phyloP scores from a whole-genome alignment of 2,329 filamentous ascomycete genomes.

The Fusarium tricinctum region DNA sequence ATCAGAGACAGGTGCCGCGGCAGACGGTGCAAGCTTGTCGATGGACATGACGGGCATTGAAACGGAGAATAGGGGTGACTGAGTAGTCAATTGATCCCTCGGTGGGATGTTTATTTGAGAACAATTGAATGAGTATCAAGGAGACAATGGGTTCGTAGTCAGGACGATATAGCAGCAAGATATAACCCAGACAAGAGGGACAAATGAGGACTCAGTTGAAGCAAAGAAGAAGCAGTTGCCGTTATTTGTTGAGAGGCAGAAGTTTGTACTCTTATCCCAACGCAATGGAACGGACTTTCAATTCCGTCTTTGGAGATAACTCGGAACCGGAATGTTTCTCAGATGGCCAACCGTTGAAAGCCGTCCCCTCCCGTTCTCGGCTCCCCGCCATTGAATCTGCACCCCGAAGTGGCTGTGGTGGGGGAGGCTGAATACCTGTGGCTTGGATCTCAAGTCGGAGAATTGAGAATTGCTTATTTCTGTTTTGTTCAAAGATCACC shows the following conservation, averaged over 20 bases:
- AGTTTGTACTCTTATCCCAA: constrained; percentile 24
- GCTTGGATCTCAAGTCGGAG: constrained; percentile 10
- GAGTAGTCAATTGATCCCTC: constrained; percentile 8
- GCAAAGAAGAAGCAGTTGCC: constrained; percentile 10
- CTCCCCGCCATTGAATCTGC: constrained; percentile 29
- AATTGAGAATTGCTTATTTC: neutral
- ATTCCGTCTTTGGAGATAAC: constrained; percentile 34
- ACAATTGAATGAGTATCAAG: constrained; percentile 24
- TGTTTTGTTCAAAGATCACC: neutral
- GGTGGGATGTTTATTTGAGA: constrained; percentile 15
- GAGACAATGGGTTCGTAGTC: constrained; percentile 5
- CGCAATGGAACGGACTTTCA: constrained; percentile 21
- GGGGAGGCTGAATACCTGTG: constrained; percentile 46
- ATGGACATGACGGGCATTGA: constrained; percentile 48
- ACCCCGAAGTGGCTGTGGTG: constrained; percentile 41
- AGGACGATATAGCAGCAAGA: constrained; percentile 1
- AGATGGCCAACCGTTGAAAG: constrained; percentile 44
- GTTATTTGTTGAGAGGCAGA: constrained; percentile 20
- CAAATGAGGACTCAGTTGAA: neutral
- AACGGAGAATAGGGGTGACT: constrained; percentile 2
- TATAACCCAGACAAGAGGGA: neutral
- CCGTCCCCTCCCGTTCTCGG: constrained; percentile 48
- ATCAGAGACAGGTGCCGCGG: constrained; percentile 32
- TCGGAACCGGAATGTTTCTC: constrained; percentile 28
- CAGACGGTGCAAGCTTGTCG: constrained; percentile 43